Percentiles rank a stretch among this genome's conserved stretches.
These are phyloP conservation scores for Abortiporus biennis DNA, from an alignment of 1,284 basidiomycete species.

Conservation along the genomic window DNA sequence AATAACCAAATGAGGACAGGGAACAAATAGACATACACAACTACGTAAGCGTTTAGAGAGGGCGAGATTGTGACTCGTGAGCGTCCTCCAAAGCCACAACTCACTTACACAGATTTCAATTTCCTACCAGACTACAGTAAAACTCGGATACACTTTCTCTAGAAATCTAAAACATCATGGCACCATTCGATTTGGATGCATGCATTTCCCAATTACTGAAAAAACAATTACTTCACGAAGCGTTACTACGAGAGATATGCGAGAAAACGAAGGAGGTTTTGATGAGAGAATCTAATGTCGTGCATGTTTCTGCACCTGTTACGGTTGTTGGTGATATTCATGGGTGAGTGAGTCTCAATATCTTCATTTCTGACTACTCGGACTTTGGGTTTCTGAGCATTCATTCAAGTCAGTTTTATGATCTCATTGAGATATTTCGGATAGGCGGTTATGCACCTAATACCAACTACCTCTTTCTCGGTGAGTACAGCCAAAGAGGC, in stretches of 20 bases:
- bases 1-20: too few relatives aligned
- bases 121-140: too few relatives aligned
- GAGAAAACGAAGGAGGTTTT: conserved; percentile 98
- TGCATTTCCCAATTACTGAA: conserved; percentile 87
- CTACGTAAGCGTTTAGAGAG: too few relatives aligned
- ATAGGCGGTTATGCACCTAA: conserved; percentile 96
- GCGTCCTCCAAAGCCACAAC: too few relatives aligned
- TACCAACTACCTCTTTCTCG: conserved; percentile 97
- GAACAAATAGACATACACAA: too few relatives aligned
- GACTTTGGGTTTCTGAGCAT: conserved; percentile 14
- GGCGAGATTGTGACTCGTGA: too few relatives aligned
- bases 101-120: too few relatives aligned
- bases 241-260: conserved; percentile 91
- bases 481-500: conserved; percentile 38
- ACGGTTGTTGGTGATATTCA: conserved; percentile 99
- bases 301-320: conserved; percentile 96
- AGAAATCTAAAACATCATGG: too few relatives aligned
- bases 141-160: too few relatives aligned
- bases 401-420: conserved; percentile 90
- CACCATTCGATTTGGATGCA: conserved; percentile 92
- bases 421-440: conserved; percentile 97
- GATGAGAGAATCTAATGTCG: conserved; percentile 98
- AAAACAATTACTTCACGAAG: conserved; percentile 92
- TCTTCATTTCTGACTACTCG: conserved; percentile 10
- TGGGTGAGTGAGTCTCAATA: conserved; percentile 71